A percentile compares a stretch with the other conserved stretches of the same genome.
These are phyloP conservation scores for Trichoderma orchidacearum DNA, from an alignment of 495 filamentous ascomycete species.

Conservation along the genomic window DNA sequence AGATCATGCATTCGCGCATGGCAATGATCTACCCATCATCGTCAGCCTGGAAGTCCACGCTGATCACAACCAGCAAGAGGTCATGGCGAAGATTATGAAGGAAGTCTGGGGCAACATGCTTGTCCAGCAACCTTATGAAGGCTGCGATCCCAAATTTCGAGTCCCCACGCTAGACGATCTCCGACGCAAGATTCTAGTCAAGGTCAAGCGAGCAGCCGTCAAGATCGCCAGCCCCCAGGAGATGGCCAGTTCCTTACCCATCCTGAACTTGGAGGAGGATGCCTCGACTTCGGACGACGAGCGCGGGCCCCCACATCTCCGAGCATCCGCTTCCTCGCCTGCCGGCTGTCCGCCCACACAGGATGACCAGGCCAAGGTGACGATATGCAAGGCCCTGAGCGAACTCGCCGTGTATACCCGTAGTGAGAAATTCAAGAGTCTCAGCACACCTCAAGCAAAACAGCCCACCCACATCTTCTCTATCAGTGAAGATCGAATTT, in stretches of 20 bases:
- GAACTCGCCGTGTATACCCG: slow-evolving; percentile 73
- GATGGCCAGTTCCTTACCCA: slow-evolving; percentile 11
- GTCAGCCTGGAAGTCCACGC: slow-evolving; percentile 86
- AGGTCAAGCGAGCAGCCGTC: slow-evolving; percentile 60
- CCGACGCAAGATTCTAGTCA: slow-evolving; percentile 73
- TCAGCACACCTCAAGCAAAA: slow-evolving; percentile 38
- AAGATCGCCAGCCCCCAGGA: slow-evolving; percentile 11
- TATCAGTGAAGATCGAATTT: slow-evolving; percentile 60
- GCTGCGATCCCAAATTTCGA: slow-evolving; percentile 30
- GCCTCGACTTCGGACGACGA: slow-evolving; percentile 18
- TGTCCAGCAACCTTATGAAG: slow-evolving; percentile 39
- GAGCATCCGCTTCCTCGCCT: neutral
- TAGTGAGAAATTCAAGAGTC: slow-evolving; percentile 61
- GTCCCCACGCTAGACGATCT: slow-evolving; percentile 61
- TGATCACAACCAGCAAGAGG: slow-evolving; percentile 63
- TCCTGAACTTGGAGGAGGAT: slow-evolving; percentile 13
- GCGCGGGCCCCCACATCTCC: neutral
- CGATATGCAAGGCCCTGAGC: slow-evolving; percentile 59
- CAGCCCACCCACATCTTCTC: slow-evolving; percentile 76
- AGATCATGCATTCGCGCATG: slow-evolving; percentile 54
- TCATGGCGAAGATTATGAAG: slow-evolving; percentile 87
- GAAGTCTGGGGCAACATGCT: slow-evolving; percentile 67
- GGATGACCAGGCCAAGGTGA: slow-evolving; percentile 22
- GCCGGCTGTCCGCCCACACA: neutral
- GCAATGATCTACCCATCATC: slow-evolving; percentile 63